Percentiles rank a stretch among this genome's conserved stretches.
Conservation (phyloP, 78 protist species). For the Dictyostelium intermedium region DNA sequence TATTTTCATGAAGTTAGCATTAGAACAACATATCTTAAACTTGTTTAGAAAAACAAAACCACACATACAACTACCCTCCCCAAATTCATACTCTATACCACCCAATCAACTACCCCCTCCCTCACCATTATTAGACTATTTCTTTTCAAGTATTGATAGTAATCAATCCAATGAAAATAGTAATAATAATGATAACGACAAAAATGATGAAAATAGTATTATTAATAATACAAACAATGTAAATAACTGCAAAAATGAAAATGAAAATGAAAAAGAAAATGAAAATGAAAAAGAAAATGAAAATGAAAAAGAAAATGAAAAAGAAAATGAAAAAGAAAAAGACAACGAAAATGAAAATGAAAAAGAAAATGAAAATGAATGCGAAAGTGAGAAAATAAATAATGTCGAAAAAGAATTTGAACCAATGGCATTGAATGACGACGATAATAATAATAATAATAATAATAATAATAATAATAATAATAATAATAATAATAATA, state of each 20-base stretch:
- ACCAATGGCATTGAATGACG: neutral
- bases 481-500: neutral
- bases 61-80: neutral
- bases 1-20: constrained; percentile 55
- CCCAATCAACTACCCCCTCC: constrained; percentile 36
- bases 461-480: neutral
- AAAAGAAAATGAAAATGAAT: neutral
- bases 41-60: constrained; percentile 20
- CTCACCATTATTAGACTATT: neutral
- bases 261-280: neutral
- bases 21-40: constrained; percentile 44
- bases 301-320: neutral
- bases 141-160: neutral
- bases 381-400: neutral
- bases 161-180: neutral
- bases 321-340: neutral
- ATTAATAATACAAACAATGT: neutral
- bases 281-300: neutral
- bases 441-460: neutral
- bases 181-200: neutral
- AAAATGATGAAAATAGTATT: neutral
- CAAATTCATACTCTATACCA: neutral
- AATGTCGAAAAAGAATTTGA: neutral
- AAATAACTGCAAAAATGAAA: neutral
- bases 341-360: neutral